Conservation (phyloP, 2,329 filamentous ascomycete species). For the Phyllosticta citribraziliensis region DNA sequence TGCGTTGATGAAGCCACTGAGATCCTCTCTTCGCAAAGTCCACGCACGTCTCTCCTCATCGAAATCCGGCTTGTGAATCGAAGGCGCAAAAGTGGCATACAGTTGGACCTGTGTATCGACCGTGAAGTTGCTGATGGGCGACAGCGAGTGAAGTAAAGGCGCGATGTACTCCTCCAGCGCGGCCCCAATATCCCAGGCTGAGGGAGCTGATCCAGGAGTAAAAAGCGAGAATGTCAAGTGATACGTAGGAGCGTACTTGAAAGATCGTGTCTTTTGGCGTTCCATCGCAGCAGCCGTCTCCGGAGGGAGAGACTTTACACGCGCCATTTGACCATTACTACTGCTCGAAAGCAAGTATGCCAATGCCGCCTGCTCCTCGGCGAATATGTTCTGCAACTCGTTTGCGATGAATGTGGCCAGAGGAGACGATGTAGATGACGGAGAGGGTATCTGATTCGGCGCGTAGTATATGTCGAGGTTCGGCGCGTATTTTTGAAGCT, state of each 20-base stretch:
- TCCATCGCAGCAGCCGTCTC: conserved; percentile 44
- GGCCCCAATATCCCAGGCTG: conserved; percentile 80
- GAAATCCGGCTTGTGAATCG: conserved; percentile 48
- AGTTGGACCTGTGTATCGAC: conserved; percentile 94
- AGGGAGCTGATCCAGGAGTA: conserved; percentile 66
- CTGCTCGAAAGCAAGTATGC: conserved; percentile 33
- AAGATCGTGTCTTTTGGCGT: conserved; percentile 65
- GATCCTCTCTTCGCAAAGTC: conserved; percentile 70
- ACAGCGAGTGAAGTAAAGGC: conserved; percentile 69
- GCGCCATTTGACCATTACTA: conserved; percentile 31
- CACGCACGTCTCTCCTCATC: conserved; percentile 48
- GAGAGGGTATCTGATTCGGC: conserved; percentile 55
- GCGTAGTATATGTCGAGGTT: conserved; percentile 71
- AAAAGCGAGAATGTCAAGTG: conserved; percentile 95
- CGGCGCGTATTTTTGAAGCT: conserved; percentile 59
- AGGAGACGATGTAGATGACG: conserved; percentile 59
- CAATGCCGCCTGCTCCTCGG: conserved; percentile 81
- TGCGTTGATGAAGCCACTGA: conserved; percentile 92
- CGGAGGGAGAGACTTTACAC: conserved; percentile 43
- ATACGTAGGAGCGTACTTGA: conserved; percentile 89
- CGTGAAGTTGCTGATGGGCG: conserved; percentile 85
- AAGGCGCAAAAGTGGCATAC: conserved; percentile 63
- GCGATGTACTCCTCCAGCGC: conserved; percentile 73
- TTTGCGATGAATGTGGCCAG: conserved; percentile 70
- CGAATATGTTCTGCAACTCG: conserved; percentile 68